Base-by-base conservation (phyloP, 2,329 filamentous ascomycete genomes). In the Phialemoniopsis sp. region DNA sequence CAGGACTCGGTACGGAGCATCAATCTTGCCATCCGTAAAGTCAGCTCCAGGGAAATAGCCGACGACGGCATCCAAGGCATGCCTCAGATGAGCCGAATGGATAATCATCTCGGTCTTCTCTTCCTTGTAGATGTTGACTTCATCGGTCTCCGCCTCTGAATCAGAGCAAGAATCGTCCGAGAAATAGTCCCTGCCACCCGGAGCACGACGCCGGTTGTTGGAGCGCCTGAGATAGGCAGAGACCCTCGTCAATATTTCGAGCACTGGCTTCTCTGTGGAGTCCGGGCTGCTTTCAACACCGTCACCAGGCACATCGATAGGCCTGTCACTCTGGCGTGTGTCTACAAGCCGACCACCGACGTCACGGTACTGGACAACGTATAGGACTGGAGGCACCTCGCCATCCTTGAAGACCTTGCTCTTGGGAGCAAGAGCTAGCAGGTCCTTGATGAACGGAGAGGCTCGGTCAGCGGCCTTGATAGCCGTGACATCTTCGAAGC, bases 1-100 rank as follows among this genome's bases (percentile, higher is more conserved):
- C 13, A 78, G 57, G n/a, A 70, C 55, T 6, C 56, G 54, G 47
- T 73, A 76, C 3, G 73, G 74, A 4, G 64, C 62, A 14, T 57
- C 56, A 44, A 76, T 58, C n/a, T 40, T 51, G 7, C 62, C 58
- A 31, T 51, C 62, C 1, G 57, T 50, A 36, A 70, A 59, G 32
- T 55, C 57, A 41, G 63, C 57, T 30, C 59, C 57, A 4, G 70
- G 70, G 45, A 73, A 74, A 46, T 73, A 75, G 17, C 55, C 58
- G 7, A 76, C 61, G 5, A 74, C 63, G 12, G 71, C 68, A 19
- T 56, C 59, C 5, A 77, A 57, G 1, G 70, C 70, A 34, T 70
- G 64, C 46, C 68, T 62, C 21, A 78, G 60, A 40, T 70, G 54
- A 21, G 52, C 42, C 3, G 70, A 73, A 45, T 68, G 57, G 33